A percentile compares a stretch with the other conserved stretches of the same genome.
These are phyloP conservation scores for Solanum piurae DNA, from an alignment of 257 asterid species.

Conservation along the genomic window DNA sequence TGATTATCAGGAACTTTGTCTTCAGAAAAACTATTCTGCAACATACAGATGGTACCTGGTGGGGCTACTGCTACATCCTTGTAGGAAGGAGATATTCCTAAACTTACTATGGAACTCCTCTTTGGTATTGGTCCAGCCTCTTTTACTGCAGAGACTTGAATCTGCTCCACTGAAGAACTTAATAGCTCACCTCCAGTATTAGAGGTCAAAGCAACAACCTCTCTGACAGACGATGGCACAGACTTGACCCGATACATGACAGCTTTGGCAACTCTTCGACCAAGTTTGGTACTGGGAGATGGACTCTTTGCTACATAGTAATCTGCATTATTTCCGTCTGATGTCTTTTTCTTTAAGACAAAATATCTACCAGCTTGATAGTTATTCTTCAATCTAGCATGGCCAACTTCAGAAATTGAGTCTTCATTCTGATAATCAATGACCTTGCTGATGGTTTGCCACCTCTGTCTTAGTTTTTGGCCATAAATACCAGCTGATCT, in stretches of 20 bases:
- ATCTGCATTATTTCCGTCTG: slow-evolving; percentile 54
- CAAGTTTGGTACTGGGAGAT: slow-evolving; percentile 45
- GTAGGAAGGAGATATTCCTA: slow-evolving; percentile 88
- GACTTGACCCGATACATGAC: slow-evolving; percentile 87
- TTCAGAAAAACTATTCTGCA: slow-evolving; percentile 40
- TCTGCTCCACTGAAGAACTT: slow-evolving; percentile 30
- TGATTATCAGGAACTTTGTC: slow-evolving; percentile 23
- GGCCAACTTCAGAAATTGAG: slow-evolving; percentile 49
- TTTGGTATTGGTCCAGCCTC: slow-evolving; percentile 36
- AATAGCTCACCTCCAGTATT: slow-evolving; percentile 31
- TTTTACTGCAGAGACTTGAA: slow-evolving; percentile 29
- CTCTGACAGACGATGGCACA: slow-evolving; percentile 38
- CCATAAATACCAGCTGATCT: slow-evolving; percentile 64
- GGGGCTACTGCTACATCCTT: slow-evolving; percentile 98
- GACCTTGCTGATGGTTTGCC: slow-evolving; percentile 46
- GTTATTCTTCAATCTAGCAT: slow-evolving; percentile 44
- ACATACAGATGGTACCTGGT: slow-evolving; percentile 74
- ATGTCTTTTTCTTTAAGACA: slow-evolving; percentile 55
- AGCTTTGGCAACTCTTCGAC: slow-evolving; percentile 58
- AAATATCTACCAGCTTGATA: slow-evolving; percentile 49
- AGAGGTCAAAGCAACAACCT: slow-evolving; percentile 24
- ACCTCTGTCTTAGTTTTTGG: slow-evolving; percentile 64
- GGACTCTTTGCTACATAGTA: slow-evolving; percentile 70
- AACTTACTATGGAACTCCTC: slow-evolving; percentile 61
- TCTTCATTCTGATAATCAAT: slow-evolving; percentile 60